Evolutionary conservation across 148 eudicot species (phyloP), one percentile per base, ranked within the genome.

Genomic region (Rhododendron molle): DNA sequence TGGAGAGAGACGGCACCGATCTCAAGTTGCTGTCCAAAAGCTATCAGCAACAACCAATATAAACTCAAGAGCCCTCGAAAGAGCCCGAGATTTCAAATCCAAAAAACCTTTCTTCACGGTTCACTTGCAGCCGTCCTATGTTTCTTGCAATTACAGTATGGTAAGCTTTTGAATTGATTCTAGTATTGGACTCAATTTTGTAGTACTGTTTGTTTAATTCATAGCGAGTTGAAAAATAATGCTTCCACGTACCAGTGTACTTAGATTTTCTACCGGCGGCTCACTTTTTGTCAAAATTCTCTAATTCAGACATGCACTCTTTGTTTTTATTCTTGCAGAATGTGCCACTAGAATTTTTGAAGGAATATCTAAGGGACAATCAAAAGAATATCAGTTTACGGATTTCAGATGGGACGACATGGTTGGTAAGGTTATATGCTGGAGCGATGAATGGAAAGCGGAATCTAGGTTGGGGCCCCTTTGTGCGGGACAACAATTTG

Each of bases 401-500:
- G 54, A 34, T 82, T 82, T 62, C 58, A 8, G 54, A 40, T 54
- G 86, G 83, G 43, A 76, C 28, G 54, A 82, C 43, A 73, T 88
- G 85, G 85, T 43, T 46, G 1, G 85, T 13, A 11, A 65, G 12
- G 74, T 88, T 83, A 83, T 7, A 20, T 47, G 0, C 32, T 21
- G 2, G 0, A 81, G n/a, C 7, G 2, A 40, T 21, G 0, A 3
- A 0, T 2, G 11, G 7, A 12, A 40, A 5, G 21, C 11, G 76
- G 54, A 23, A 14, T 23, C 28, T 87, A 3, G 0, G 6, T 36
- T 82, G 85, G 86, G 50, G 0, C 15, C 21, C 80, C 23, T 85
- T 87, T 74, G 90, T 58, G 44, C 2, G 20, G 52, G 90, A 88
- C 83, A 90, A 90, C 80, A 78, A 23, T 14, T 49, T 88, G 26